phyloP scores from a whole-genome alignment of 2,329 filamentous ascomycete genomes.

The Fusarium domesticum region DNA sequence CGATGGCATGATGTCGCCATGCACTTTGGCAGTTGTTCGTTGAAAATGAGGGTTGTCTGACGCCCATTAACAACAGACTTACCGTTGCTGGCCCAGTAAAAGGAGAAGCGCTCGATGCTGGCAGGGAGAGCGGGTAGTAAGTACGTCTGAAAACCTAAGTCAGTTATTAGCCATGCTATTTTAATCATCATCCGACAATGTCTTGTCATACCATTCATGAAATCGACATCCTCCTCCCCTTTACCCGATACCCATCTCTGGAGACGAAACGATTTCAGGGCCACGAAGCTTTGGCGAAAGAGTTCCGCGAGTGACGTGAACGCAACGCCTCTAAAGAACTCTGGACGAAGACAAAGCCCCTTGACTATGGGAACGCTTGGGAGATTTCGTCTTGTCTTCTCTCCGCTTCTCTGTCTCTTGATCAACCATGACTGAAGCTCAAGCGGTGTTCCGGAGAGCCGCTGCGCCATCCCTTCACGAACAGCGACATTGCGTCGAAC shows the following conservation, averaged over 20 bases:
- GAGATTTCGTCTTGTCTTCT: not conserved
- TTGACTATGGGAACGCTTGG: constrained; percentile 12
- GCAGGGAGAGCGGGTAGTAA: constrained; percentile 7
- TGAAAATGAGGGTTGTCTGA: not conserved
- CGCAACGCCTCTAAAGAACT: constrained; percentile 6
- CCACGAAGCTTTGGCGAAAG: constrained; percentile 13
- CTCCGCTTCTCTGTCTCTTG: not conserved
- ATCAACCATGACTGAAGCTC: constrained; percentile 5
- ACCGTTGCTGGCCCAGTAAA: not conserved
- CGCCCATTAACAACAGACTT: not conserved
- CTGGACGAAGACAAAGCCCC: constrained; percentile 5
- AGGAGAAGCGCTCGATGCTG: constrained; percentile 2
- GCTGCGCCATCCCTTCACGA: not conserved
- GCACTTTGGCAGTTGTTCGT: not conserved
- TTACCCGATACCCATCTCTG: constrained; percentile 1
- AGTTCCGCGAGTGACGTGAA: constrained; percentile 7
- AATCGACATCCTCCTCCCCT: not conserved
- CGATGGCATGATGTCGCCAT: constrained; percentile 9
- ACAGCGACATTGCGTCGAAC: not conserved
- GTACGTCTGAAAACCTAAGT: constrained; percentile 5
- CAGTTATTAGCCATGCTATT: constrained; percentile 1
- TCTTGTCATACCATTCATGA: constrained; percentile 9
- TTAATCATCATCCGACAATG: too few species aligned
- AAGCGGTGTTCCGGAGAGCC: constrained; percentile 9
- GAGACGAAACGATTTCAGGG: constrained; percentile 8